Conservation (phyloP, 1,284 basidiomycete genomes). For the Ceratobasidium theobromae region DNA sequence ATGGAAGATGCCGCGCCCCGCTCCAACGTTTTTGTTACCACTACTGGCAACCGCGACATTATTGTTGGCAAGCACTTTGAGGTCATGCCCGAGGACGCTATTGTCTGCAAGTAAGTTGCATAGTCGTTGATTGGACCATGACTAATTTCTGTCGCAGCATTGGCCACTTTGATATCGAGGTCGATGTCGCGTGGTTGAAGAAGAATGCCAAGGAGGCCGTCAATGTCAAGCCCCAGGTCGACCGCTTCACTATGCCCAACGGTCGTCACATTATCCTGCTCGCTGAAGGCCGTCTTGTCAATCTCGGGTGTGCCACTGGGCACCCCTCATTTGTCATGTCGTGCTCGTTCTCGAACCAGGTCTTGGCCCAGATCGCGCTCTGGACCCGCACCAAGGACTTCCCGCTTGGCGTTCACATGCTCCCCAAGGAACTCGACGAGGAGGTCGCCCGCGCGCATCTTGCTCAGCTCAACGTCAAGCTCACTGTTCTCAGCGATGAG, state of each 20-base stretch:
- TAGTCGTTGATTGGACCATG: neutral
- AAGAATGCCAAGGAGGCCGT: conserved; percentile 79
- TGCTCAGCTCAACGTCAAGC: conserved; percentile 87
- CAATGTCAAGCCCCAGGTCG: conserved; percentile 99
- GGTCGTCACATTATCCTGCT: conserved; percentile 97
- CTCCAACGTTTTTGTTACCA: conserved; percentile 95
- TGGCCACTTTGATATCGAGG: conserved; percentile 98
- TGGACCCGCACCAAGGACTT: conserved; percentile 92
- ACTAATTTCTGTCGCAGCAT: conserved; percentile 56
- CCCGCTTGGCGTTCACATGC: conserved; percentile 92
- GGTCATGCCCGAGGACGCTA: conserved; percentile 97
- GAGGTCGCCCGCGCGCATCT: conserved; percentile 98
- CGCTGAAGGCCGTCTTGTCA: conserved; percentile 98
- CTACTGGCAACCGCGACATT: conserved; percentile 98
- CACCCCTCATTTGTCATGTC: conserved; percentile 99
- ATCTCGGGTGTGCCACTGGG: conserved; percentile 91
- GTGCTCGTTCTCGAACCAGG: conserved; percentile 99
- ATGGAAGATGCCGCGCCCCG: conserved; percentile 96
- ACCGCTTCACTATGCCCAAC: conserved; percentile 90
- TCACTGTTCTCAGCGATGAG: conserved; percentile 75
- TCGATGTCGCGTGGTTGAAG: conserved; percentile 99
- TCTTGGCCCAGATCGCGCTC: conserved; percentile 96
- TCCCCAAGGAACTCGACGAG: conserved; percentile 98
- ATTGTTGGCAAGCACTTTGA: conserved; percentile 91
- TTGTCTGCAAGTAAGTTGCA: conserved; percentile 86